Conservation (phyloP, 2,329 filamentous ascomycete genomes). For the Epichloe glyceriae region DNA sequence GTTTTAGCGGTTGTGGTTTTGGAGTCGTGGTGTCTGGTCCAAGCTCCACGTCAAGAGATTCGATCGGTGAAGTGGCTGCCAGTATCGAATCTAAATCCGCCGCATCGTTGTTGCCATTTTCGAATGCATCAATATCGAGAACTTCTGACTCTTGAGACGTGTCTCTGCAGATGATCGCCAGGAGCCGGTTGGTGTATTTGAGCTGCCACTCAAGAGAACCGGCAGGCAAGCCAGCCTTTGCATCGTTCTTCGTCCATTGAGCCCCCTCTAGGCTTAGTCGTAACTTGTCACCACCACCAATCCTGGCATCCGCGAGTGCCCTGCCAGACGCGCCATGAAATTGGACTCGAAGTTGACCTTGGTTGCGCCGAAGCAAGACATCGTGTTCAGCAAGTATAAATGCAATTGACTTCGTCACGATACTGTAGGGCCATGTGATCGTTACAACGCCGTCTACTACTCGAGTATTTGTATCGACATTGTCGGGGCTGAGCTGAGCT, state of each 20-base stretch:
- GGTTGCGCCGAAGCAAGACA: constrained; percentile 61
- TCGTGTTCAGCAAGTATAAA: constrained; percentile 78
- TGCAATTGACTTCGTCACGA: constrained; percentile 57
- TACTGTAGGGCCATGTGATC: constrained; percentile 85
- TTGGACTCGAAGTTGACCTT: constrained; percentile 69
- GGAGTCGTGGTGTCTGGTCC: constrained; percentile 2
- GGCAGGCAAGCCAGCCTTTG: constrained; percentile 33
- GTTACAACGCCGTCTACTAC: constrained; percentile 62
- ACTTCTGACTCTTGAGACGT: constrained; percentile 33
- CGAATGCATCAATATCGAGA: constrained; percentile 36
- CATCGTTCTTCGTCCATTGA: constrained; percentile 45
- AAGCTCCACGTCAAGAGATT: not conserved
- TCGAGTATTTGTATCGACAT: constrained; percentile 26
- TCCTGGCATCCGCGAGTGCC: constrained; percentile 48
- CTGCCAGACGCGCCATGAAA: constrained; percentile 61
- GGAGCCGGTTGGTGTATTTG: constrained; percentile 37
- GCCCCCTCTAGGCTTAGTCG: constrained; percentile 56
- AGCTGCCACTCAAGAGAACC: constrained; percentile 46
- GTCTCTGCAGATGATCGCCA: constrained; percentile 27
- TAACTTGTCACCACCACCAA: constrained; percentile 71
- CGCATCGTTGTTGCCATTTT: constrained; percentile 8
- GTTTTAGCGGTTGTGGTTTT: constrained; percentile 1
- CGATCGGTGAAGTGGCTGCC: not conserved
- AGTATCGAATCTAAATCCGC: not conserved
- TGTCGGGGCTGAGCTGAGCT: constrained; percentile 37